phyloP scores from a whole-genome alignment of 805 yeast genomes.

The Myxozyma geophila region DNA sequence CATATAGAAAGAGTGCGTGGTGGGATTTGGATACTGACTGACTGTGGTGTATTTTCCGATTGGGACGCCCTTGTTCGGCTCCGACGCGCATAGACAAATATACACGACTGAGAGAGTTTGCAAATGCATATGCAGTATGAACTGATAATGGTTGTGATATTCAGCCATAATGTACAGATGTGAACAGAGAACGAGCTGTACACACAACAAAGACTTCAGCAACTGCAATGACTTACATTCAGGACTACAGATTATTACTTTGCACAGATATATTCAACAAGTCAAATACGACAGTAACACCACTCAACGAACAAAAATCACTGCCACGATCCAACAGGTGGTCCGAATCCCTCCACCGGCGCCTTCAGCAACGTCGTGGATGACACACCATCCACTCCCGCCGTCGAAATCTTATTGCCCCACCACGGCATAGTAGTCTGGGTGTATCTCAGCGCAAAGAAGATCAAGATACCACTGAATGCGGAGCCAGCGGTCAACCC shows the following conservation, averaged over 20 bases:
- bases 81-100: too few species aligned
- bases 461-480: constrained; percentile 61
- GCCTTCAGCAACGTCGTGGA: constrained; percentile 10
- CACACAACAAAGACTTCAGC: too few species aligned
- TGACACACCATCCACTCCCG: constrained; percentile 32
- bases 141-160: too few species aligned
- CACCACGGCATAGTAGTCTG: constrained; percentile 55
- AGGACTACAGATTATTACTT: not conserved
- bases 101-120: too few species aligned
- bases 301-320: constrained; percentile 41
- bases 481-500: constrained; percentile 72
- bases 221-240: not conserved
- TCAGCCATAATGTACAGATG: too few species aligned
- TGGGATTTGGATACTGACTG: too few species aligned
- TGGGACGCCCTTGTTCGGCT: too few species aligned
- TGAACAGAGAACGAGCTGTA: too few species aligned
- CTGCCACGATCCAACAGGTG: constrained; percentile 44
- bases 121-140: too few species aligned
- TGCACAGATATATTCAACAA: not conserved
- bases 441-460: constrained; percentile 53
- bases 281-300: constrained; percentile 53
- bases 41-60: too few species aligned
- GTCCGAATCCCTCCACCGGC: constrained; percentile 33
- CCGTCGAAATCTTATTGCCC: constrained; percentile 52
- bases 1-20: too few species aligned